A percentile compares a stretch with the other conserved stretches of the same genome.
Evolutionary conservation across 2,329 filamentous ascomycete species (phyloP).

Genomic region (Pseudogymnoascus verrucosus): DNA sequence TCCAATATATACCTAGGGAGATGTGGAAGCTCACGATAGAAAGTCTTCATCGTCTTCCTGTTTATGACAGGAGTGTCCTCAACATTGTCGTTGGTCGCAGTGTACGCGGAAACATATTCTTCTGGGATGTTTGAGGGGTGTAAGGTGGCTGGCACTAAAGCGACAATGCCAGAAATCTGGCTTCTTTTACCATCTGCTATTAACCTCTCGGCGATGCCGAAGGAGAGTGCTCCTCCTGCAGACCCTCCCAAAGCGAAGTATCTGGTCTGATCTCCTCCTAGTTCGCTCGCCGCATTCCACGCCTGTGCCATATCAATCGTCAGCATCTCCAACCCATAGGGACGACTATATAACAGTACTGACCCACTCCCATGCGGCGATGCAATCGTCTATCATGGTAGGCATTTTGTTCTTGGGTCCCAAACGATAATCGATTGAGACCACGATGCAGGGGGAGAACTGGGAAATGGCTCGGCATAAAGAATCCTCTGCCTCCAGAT

Average conservation of each 20-base stretch:
- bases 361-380: slow-evolving; percentile 21
- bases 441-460: slow-evolving; percentile 25
- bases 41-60: slow-evolving; percentile 15
- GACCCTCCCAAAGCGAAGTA: slow-evolving; percentile 20
- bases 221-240: slow-evolving; percentile 21
- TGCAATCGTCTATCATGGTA: slow-evolving; percentile 25
- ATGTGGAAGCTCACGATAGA: slow-evolving; percentile 11
- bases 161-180: slow-evolving; percentile 18
- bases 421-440: slow-evolving; percentile 29
- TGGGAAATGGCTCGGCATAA: slow-evolving; percentile 28
- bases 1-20: background rate
- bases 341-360: background rate
- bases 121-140: slow-evolving; percentile 18
- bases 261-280: slow-evolving; percentile 12
- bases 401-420: slow-evolving; percentile 20
- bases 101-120: slow-evolving; percentile 16
- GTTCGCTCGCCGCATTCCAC: slow-evolving; percentile 11
- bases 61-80: slow-evolving; percentile 18
- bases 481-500: slow-evolving; percentile 30
- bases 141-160: slow-evolving; percentile 19
- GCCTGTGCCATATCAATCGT: slow-evolving; percentile 16
- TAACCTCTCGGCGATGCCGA: slow-evolving; percentile 19
- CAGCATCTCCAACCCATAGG: background rate
- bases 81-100: slow-evolving; percentile 17
- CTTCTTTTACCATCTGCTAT: slow-evolving; percentile 14